Evolutionary conservation across 2,329 filamentous ascomycete genomes (phyloP).

Genomic region (Botrytis tulipae): DNA sequence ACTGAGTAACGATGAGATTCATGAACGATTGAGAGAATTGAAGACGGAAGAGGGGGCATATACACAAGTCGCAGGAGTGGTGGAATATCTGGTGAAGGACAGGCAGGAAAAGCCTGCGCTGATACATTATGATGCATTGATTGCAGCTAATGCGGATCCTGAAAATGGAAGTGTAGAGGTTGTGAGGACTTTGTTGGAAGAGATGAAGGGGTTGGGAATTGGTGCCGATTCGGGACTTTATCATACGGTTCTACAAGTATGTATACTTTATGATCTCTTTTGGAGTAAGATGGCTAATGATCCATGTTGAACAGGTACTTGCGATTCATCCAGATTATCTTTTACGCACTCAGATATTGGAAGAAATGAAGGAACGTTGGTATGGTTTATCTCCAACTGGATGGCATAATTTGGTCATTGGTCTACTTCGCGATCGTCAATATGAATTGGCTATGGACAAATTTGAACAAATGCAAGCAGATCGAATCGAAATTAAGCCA

Average conservation of each 20-base stretch:
- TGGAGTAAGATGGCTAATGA: background rate
- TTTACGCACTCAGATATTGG: constrained; percentile 67
- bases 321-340: constrained; percentile 84
- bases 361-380: constrained; percentile 74
- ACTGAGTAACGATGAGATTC: constrained; percentile 40
- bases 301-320: constrained; percentile 52
- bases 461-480: constrained; percentile 63
- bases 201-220: constrained; percentile 65
- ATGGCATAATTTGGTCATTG: constrained; percentile 66
- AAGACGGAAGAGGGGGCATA: constrained; percentile 42
- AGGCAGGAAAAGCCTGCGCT: constrained; percentile 54
- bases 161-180: constrained; percentile 63
- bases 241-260: constrained; percentile 67
- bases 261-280: constrained; percentile 25
- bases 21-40: constrained; percentile 48
- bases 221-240: constrained; percentile 65
- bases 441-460: constrained; percentile 75
- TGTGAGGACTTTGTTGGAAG: constrained; percentile 62
- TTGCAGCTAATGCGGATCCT: constrained; percentile 67
- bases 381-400: constrained; percentile 59
- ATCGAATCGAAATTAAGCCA: constrained; percentile 53
- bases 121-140: constrained; percentile 70
- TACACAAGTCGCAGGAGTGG: constrained; percentile 45
- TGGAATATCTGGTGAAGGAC: constrained; percentile 58
- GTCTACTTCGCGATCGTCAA: constrained; percentile 76